Evolutionary conservation across 768 basidiomycete species (phyloP), one percentile per base, ranked within the genome.

Genomic region (Zangia roseola): DNA sequence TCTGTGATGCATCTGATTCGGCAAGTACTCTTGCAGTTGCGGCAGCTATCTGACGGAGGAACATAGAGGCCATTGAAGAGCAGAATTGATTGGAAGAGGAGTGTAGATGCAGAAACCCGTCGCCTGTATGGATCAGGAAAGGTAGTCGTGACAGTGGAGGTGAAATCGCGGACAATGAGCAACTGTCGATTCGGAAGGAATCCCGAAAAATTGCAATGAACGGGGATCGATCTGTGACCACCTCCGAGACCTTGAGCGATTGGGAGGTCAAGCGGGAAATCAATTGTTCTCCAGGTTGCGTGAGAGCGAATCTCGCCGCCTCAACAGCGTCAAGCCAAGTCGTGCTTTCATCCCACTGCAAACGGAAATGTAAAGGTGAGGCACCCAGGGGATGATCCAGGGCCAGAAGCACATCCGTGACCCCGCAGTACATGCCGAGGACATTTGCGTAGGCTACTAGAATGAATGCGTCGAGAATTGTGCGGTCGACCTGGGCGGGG

Each of bases 391-490:
- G 6, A 26, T 48, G 6, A 26, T 48, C 40, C 35, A 59, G 25
- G 12, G 65, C 54, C 17, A 64, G 19, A 21, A 67, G 52, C 2
- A 64, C 45, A 45, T 64, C 61, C 0, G 47, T 49, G 14, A 26
- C 42, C 25, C 48, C 56, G 23, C 52, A 64, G 42, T 64, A 67
- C 44, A 51, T 41, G 37, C 63, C 62, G 14, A 64, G 54, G 28
- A 60, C 10, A 6, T 51, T 45, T 17, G 49, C 50, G 38, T 60
- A 64, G 14, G 63, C 60, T 16, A 58, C 59, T 13, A 64, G 47
- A 20, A 61, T 20, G 26, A 54, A 14, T 10, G 54, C 47, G 20
- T 55, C 41, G 10, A 55, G 45, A n/a, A 31, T 47, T 10, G 23
- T 16, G 21, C 41, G 33, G 12, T 47, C 43, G 26, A 33, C 40